Conservation (phyloP, 78 protist species). For the Creolimax fragrantissima region DNA sequence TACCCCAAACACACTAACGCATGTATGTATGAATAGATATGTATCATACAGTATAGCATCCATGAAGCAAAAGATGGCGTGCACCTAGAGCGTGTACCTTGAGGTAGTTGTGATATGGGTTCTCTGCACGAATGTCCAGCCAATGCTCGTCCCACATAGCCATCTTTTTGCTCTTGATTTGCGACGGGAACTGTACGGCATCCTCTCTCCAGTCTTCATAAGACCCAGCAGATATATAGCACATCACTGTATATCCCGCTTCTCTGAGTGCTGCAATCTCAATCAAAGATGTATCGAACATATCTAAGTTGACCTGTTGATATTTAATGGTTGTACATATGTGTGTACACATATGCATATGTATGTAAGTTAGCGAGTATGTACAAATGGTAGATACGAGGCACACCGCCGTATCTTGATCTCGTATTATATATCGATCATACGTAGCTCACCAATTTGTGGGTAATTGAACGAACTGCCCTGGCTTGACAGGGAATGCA, state of each 20-base stretch:
- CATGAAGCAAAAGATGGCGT: too few species aligned
- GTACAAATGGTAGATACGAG: too few species aligned
- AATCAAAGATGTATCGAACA: conserved; percentile 4
- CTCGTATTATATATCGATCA: too few species aligned
- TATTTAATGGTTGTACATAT: too few species aligned
- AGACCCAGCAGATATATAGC: background rate
- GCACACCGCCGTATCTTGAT: too few species aligned
- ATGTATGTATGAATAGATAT: background rate
- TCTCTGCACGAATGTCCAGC: background rate
- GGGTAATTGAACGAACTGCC: too few species aligned
- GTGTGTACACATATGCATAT: background rate
- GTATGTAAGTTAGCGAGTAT: too few species aligned
- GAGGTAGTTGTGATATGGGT: background rate
- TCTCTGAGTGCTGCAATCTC: background rate
- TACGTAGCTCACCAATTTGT: too few species aligned
- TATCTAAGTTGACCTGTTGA: background rate
- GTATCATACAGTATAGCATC: too few species aligned
- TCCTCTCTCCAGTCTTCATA: background rate
- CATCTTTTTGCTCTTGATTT: background rate
- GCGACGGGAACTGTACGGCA: background rate
- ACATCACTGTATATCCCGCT: background rate
- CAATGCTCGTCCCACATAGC: background rate
- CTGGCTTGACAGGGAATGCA: too few species aligned
- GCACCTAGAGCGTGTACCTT: too few species aligned
- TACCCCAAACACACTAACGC: too few species aligned